Percentiles rank a stretch among this genome's conserved stretches.
These are phyloP conservation scores for Hevea brasiliensis DNA, from an alignment of 345 rosid species.

Conservation along the genomic window DNA sequence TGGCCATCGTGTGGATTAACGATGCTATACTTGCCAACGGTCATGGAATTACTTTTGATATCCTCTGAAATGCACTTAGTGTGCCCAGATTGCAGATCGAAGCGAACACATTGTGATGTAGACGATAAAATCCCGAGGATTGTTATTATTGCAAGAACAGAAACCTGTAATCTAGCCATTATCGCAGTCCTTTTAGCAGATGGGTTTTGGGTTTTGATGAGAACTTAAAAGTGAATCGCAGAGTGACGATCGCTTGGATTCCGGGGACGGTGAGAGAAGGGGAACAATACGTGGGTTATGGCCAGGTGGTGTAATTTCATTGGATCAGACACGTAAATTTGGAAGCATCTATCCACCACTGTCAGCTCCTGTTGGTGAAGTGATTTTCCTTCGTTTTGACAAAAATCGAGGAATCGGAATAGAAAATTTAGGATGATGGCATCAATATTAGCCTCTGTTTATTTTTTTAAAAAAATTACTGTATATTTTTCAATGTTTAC, in stretches of 20 bases:
- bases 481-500: too few species aligned
- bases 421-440: too few species aligned
- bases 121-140: conserved; percentile 27
- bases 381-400: too few species aligned
- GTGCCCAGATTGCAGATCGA: conserved; percentile 78
- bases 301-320: conserved; percentile 33
- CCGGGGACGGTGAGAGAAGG: too few species aligned
- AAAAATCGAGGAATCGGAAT: too few species aligned
- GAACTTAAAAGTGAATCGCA: not conserved
- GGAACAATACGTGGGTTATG: not conserved
- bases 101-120: conserved; percentile 53
- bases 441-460: too few species aligned
- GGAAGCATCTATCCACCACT: too few species aligned
- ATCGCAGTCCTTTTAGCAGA: not conserved
- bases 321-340: conserved; percentile 35
- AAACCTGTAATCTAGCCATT: not conserved
- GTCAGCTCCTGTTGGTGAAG: too few species aligned
- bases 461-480: too few species aligned
- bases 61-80: conserved; percentile 94
- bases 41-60: conserved; percentile 77
- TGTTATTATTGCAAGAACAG: not conserved
- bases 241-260: too few species aligned
- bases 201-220: not conserved
- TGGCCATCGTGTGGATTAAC: conserved; percentile 65
- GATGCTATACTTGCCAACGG: conserved; percentile 81